phyloP scores from a whole-genome alignment of 768 basidiomycete genomes.

The Boletus fagicola region DNA sequence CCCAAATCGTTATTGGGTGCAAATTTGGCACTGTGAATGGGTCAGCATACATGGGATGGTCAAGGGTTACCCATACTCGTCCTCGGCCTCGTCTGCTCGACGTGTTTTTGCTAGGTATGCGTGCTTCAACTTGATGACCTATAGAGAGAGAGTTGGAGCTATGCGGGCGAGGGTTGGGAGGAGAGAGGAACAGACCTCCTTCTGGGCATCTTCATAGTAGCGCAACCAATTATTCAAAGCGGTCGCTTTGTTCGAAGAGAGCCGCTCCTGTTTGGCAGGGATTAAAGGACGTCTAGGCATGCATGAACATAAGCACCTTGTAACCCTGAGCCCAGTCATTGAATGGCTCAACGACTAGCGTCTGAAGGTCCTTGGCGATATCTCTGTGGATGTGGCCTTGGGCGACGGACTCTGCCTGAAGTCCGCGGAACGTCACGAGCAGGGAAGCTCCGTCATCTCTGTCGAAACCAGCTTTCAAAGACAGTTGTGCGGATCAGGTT shows the following conservation, averaged over 20 bases:
- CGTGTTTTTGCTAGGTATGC: constrained; percentile 76
- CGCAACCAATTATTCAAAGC: constrained; percentile 66
- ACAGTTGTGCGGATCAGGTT: constrained; percentile 7
- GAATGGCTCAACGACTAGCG: constrained; percentile 78
- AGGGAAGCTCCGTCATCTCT: constrained; percentile 86
- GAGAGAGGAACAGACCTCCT: constrained; percentile 46
- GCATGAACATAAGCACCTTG: constrained; percentile 43
- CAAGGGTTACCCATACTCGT: constrained; percentile 64
- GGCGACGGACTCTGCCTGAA: constrained; percentile 66
- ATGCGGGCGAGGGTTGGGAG: background rate
- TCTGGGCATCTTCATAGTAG: constrained; percentile 67
- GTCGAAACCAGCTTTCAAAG: constrained; percentile 60
- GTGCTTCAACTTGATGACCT: constrained; percentile 67
- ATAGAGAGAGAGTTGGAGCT: background rate
- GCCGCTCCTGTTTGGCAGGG: constrained; percentile 49
- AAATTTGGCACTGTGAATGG: constrained; percentile 69
- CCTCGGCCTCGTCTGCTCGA: constrained; percentile 87
- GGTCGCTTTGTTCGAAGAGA: constrained; percentile 54
- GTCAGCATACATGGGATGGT: constrained; percentile 2
- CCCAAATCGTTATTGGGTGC: constrained; percentile 80
- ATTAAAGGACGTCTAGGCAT: constrained; percentile 13
- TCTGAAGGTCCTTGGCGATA: constrained; percentile 72
- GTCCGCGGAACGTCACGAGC: constrained; percentile 73
- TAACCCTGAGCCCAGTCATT: constrained; percentile 74
- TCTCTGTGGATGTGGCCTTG: constrained; percentile 76